phyloP scores from a whole-genome alignment of 2,329 filamentous ascomycete genomes.

The Cercospora sp. region DNA sequence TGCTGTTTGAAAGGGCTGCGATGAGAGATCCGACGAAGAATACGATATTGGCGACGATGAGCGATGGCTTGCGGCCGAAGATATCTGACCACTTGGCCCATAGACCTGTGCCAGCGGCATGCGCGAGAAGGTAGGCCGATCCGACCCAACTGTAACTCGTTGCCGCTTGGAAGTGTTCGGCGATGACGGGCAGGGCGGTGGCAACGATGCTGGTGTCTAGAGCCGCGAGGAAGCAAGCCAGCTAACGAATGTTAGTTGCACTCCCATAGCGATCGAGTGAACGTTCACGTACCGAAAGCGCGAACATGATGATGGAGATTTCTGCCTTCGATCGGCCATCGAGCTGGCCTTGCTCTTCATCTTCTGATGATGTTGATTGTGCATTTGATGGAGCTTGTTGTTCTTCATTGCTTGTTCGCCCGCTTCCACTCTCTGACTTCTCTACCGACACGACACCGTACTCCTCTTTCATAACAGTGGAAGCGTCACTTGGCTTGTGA shows the following conservation, averaged over 20 bases:
- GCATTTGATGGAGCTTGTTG: background rate
- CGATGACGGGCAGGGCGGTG: background rate
- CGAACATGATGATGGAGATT: background rate
- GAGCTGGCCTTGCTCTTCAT: background rate
- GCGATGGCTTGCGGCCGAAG: background rate
- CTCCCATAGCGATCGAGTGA: too few relatives aligned
- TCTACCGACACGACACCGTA: background rate
- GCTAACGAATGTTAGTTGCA: background rate
- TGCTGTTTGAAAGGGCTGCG: background rate
- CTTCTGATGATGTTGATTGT: background rate
- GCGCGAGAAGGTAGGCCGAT: background rate
- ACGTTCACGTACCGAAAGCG: background rate
- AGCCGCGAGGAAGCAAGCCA: background rate
- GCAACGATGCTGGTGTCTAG: background rate
- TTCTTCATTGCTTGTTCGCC: constrained; percentile 1
- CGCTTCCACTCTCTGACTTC: background rate
- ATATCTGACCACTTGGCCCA: constrained; percentile 2
- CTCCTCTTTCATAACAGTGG: background rate
- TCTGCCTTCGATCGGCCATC: background rate
- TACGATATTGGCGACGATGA: background rate
- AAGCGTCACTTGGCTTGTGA: background rate
- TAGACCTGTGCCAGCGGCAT: background rate
- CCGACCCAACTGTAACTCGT: background rate
- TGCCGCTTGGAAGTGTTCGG: background rate
- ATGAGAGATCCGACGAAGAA: background rate